Evolutionary conservation across 495 filamentous ascomycete species (phyloP).

Genomic region (Choiromyces venosus): DNA sequence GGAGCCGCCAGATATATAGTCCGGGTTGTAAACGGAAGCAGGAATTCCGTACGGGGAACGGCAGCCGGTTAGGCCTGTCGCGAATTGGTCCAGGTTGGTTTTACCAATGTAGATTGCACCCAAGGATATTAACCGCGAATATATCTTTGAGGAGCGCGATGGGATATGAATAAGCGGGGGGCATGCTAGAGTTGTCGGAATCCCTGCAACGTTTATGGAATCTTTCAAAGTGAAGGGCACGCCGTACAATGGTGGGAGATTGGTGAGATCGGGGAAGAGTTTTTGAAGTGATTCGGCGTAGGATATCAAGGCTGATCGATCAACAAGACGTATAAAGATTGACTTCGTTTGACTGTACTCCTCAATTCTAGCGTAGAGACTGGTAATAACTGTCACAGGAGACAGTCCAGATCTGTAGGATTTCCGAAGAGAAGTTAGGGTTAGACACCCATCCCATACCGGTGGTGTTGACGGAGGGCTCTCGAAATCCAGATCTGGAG

Average conservation of each 20-base stretch:
- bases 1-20: constrained; percentile 61
- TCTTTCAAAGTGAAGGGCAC: constrained; percentile 63
- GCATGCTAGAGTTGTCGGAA: constrained; percentile 58
- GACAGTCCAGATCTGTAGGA: constrained; percentile 47
- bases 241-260: constrained; percentile 56
- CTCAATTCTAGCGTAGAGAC: constrained; percentile 38
- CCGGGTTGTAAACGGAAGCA: constrained; percentile 49
- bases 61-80: constrained; percentile 58
- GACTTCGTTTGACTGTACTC: constrained; percentile 34
- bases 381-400: constrained; percentile 46
- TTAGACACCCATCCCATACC: constrained; percentile 46
- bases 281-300: constrained; percentile 47
- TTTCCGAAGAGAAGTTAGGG: constrained; percentile 42
- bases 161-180: constrained; percentile 52
- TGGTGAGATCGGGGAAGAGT: constrained; percentile 46
- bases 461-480: constrained; percentile 43
- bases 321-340: constrained; percentile 44
- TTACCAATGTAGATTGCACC: constrained; percentile 63
- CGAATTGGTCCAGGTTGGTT: constrained; percentile 63
- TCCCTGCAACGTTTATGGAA: constrained; percentile 55
- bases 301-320: constrained; percentile 36
- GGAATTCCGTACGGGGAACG: constrained; percentile 59
- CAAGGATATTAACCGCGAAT: constrained; percentile 43
- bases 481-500: not conserved
- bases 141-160: constrained; percentile 44